A percentile compares a stretch with the other conserved stretches of the same genome.
Evolutionary conservation across 371 early-diverging fungal species (phyloP).

Genomic region (Rhizopus stolonifer): DNA sequence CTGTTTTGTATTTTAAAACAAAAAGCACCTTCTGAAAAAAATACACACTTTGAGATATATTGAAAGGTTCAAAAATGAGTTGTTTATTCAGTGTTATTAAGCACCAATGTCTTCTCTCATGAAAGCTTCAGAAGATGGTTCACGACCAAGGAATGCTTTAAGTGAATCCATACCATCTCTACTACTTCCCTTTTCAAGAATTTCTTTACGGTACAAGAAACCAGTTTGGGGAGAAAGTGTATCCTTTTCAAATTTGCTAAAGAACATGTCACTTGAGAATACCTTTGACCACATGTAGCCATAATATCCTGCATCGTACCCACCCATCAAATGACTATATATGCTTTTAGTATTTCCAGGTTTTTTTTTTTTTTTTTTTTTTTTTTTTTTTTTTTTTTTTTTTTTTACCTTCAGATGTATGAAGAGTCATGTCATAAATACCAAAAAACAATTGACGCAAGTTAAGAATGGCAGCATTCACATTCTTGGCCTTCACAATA

Average conservation of each 20-base stretch:
- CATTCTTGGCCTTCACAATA: conserved; percentile 73
- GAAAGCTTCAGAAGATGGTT: conserved; percentile 81
- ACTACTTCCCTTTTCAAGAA: conserved; percentile 74
- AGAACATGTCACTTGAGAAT: conserved; percentile 85
- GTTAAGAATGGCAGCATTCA: conserved; percentile 70
- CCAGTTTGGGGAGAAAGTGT: conserved; percentile 59
- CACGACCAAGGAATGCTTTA: conserved; percentile 78
- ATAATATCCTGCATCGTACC: conserved; percentile 77
- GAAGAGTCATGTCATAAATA: conserved; percentile 73
- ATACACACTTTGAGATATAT: too few species aligned
- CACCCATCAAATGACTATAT: conserved; percentile 81
- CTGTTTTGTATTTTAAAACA: too few species aligned
- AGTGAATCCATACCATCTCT: conserved; percentile 74
- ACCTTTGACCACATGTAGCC: conserved; percentile 80
- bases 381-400: background rate
- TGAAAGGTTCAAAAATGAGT: too few species aligned
- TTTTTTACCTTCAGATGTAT: conserved; percentile 48
- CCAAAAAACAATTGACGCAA: conserved; percentile 81
- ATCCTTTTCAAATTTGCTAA: conserved; percentile 67
- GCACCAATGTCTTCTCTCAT: conserved; percentile 52
- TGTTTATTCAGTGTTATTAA: too few species aligned
- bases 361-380: background rate
- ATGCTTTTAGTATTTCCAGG: conserved; percentile 9
- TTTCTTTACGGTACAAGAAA: conserved; percentile 59
- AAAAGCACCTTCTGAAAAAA: too few species aligned